Conservation (phyloP, 345 rosid species). For the Salix arbutifolia region DNA sequence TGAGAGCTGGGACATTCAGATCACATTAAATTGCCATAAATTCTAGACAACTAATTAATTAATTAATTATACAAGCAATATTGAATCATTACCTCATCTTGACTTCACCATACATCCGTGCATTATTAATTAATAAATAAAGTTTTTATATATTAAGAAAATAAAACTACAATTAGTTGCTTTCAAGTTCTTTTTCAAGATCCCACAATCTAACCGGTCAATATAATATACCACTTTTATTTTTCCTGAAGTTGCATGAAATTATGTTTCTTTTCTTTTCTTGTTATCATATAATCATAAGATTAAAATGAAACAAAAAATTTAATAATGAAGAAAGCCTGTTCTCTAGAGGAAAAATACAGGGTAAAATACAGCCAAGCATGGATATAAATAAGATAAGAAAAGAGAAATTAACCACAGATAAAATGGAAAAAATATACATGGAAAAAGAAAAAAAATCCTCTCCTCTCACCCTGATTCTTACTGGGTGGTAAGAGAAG, state of each 20-base stretch:
- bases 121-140: neutral
- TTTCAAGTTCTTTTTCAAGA: neutral
- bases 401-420: neutral
- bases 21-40: neutral
- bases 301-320: neutral
- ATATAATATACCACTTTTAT: neutral
- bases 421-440: neutral
- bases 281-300: neutral
- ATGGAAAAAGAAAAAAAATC: neutral
- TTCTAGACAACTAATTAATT: neutral
- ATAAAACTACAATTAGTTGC: neutral
- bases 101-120: neutral
- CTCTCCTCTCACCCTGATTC: neutral
- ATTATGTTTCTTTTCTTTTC: too few species aligned
- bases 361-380: neutral
- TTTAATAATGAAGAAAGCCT: neutral
- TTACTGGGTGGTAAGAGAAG: constrained; percentile 48
- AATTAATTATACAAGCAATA: neutral
- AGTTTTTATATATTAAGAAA: neutral
- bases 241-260: neutral
- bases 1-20: neutral
- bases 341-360: neutral
- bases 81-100: neutral
- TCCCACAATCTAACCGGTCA: neutral
- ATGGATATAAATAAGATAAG: neutral